A percentile compares a stretch with the other conserved stretches of the same genome.
Conservation (phyloP, 2,329 filamentous ascomycete species). For the Paracoccidioides lutzii region DNA sequence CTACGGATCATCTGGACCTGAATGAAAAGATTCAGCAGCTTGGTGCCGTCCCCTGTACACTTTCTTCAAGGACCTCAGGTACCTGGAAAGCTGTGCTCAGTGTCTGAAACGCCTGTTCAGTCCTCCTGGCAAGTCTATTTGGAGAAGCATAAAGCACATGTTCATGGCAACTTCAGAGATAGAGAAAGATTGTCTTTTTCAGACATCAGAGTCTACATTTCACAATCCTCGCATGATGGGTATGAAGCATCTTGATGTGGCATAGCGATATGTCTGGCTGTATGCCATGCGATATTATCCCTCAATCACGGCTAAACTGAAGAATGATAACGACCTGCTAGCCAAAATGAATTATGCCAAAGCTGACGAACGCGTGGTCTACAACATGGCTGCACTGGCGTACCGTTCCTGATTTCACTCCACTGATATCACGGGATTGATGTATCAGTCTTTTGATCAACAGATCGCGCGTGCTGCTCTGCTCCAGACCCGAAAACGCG, state of each 20-base stretch:
- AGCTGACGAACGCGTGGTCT: not conserved
- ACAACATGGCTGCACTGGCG: constrained; percentile 1
- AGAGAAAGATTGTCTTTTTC: not conserved
- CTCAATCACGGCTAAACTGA: not conserved
- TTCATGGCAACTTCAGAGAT: not conserved
- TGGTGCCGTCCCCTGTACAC: constrained; percentile 14
- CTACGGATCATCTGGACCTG: constrained; percentile 6
- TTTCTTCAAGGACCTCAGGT: constrained; percentile 13
- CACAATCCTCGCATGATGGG: not conserved
- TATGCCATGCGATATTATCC: constrained; percentile 1
- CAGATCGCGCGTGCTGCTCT: not conserved
- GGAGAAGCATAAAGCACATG: not conserved
- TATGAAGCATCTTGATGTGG: not conserved
- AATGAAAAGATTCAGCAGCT: constrained; percentile 7
- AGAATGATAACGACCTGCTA: not conserved
- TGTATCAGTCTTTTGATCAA: not conserved
- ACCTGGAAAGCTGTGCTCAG: not conserved
- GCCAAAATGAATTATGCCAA: not conserved
- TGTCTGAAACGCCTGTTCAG: not conserved
- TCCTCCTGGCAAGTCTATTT: not conserved
- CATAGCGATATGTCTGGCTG: constrained; percentile 1
- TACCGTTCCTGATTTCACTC: not conserved
- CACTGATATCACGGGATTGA: not conserved
- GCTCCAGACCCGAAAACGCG: constrained; percentile 11
- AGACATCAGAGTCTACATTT: constrained; percentile 3